Evolutionary conservation across 495 filamentous ascomycete species (phyloP).

Genomic region (Talaromyces thailandensis): DNA sequence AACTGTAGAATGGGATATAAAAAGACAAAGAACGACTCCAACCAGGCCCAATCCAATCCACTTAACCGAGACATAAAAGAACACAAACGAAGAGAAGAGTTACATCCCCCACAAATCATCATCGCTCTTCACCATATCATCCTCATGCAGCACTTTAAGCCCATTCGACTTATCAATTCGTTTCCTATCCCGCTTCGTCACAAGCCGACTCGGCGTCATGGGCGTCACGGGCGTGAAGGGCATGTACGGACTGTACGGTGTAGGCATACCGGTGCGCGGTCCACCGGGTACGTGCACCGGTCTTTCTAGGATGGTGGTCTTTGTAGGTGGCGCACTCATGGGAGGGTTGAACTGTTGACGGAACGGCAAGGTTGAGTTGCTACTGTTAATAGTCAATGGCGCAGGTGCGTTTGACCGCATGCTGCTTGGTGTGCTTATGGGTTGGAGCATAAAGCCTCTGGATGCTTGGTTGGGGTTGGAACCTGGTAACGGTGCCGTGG

Average conservation of each 20-base stretch:
- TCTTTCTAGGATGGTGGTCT: conserved; percentile 71
- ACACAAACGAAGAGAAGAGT: conserved; percentile 1
- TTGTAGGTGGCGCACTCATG: conserved; percentile 55
- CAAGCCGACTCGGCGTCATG: conserved; percentile 68
- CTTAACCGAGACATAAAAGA: not conserved
- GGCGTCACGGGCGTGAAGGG: conserved; percentile 83
- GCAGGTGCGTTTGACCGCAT: conserved; percentile 21
- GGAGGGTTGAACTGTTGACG: conserved; percentile 31
- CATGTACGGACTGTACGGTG: conserved; percentile 86
- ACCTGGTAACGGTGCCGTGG: conserved; percentile 24
- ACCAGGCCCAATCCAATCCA: not conserved
- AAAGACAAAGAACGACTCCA: not conserved
- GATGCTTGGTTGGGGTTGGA: conserved; percentile 11
- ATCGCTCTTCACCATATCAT: conserved; percentile 43
- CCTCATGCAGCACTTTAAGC: conserved; percentile 32
- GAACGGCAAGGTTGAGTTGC: not conserved
- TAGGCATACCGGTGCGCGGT: conserved; percentile 68
- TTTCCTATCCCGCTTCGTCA: conserved; percentile 68
- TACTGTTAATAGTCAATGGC: conserved; percentile 27
- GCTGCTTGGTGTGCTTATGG: conserved; percentile 9
- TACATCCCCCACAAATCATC: conserved; percentile 48
- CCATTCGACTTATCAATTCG: conserved; percentile 29
- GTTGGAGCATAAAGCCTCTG: conserved; percentile 10
- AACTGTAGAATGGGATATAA: not conserved
- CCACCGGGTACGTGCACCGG: conserved; percentile 42